Conservation (phyloP, 1,284 basidiomycete species). For the Trichosporon coremiiforme region DNA sequence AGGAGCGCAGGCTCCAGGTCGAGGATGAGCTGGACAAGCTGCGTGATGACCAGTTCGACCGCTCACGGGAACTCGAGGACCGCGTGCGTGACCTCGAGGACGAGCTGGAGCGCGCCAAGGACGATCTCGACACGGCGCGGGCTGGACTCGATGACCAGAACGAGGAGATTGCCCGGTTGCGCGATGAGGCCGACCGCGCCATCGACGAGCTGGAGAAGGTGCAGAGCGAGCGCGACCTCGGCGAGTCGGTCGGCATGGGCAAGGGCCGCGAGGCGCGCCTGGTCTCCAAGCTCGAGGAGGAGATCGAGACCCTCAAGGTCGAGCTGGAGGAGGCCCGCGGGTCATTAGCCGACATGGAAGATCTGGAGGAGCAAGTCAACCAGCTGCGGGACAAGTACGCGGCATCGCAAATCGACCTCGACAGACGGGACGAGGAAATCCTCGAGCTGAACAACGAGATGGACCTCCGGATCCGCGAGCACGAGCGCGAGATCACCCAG, state of each 20-base stretch:
- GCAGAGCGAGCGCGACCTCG: slow-evolving; percentile 58
- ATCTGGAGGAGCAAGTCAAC: slow-evolving; percentile 54
- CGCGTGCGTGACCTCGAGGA: slow-evolving; percentile 2
- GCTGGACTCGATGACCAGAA: slow-evolving; percentile 62
- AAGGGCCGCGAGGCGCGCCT: slow-evolving; percentile 66
- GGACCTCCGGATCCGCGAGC: slow-evolving; percentile 49
- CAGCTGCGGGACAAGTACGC: slow-evolving; percentile 54
- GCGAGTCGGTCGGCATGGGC: slow-evolving; percentile 38
- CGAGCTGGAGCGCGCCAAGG: slow-evolving; percentile 1
- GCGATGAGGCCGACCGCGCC: slow-evolving; percentile 60
- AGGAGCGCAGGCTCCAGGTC: slow-evolving; percentile 39
- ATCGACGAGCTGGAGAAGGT: slow-evolving; percentile 66
- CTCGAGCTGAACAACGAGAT: slow-evolving; percentile 56
- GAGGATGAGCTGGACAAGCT: slow-evolving; percentile 38
- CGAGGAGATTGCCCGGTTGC: slow-evolving; percentile 60
- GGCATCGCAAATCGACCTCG: slow-evolving; percentile 52
- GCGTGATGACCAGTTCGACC: slow-evolving; percentile 68
- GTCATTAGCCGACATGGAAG: slow-evolving; percentile 38
- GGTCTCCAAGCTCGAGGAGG: slow-evolving; percentile 67
- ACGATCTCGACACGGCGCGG: slow-evolving; percentile 65
- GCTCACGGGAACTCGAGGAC: slow-evolving; percentile 67
- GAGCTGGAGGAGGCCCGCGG: slow-evolving; percentile 38
- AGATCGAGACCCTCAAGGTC: slow-evolving; percentile 42
- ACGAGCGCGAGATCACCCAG: slow-evolving; percentile 52
- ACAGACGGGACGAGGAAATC: slow-evolving; percentile 54